Base-by-base conservation (phyloP, 2,329 filamentous ascomycete genomes). In the Botryosphaeria agaves region DNA sequence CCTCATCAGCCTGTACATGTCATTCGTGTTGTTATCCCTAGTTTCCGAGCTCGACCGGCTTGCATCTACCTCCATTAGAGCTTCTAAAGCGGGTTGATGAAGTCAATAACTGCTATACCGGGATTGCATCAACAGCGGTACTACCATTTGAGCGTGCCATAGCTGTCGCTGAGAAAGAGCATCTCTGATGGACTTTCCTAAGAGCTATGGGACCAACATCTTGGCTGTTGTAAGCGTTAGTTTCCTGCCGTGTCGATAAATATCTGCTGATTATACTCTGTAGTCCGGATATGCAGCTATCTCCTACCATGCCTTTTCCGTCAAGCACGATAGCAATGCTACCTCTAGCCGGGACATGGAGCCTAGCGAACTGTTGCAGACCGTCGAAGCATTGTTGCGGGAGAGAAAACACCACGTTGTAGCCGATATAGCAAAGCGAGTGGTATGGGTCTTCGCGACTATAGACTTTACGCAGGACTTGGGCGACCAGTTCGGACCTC, bases 61-160 rank as follows among this genome's bases (percentile, higher is more conserved):
- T n/a, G n/a, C 11, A 9, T 14, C 16, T 28, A 14, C 26, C 12
- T 28, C 14, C 5, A 12, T 14, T 14, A 3, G 12, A 28, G 26
- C 4, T 9, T 8, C 26, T 9, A 14, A n/a, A n/a, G n/a, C n/a
- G 7, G 14, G 17, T 35, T 36, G 32, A 39, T 39, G 37, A 28
- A 28, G 30, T 11, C 16, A 24, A 26, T 24, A 24, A 14, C 28
- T n/a, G 15, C 29, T 28, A 14, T 24, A 16, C 20, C 18, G 24
- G 25, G 30, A 14, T 26, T 28, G 32, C 31, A 34, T 26, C 32
- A 26, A 25, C 15, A 31, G 19, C 26, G 25, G 3, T 11, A 32
- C 25, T 28, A 34, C 28, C 33, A 28, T 19, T 30, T 28, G 28
- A 19, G 29, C 31, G 33, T 37, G 24, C 35, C 37, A n/a, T 39